These are phyloP conservation scores for Ceratocystiopsis sp. DNA, from an alignment of 2,329 filamentous ascomycete genomes.

Conservation along the genomic window DNA sequence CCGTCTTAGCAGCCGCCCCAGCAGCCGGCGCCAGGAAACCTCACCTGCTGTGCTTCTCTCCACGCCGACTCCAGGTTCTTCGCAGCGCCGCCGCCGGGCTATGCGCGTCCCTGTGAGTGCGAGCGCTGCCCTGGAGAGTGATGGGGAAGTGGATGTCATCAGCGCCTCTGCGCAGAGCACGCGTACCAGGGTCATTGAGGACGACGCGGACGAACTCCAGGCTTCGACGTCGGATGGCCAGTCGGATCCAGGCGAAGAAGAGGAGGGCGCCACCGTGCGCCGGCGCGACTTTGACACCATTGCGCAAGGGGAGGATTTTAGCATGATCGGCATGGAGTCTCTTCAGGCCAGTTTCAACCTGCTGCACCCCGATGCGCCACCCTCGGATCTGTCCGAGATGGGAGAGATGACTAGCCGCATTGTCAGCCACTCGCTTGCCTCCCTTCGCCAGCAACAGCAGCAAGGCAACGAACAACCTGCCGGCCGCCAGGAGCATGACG, in stretches of 20 bases:
- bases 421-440: conserved; percentile 37
- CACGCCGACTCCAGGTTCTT: too few relatives aligned
- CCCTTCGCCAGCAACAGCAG: conserved; percentile 23
- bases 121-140: too few relatives aligned
- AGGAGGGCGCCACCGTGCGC: conserved; percentile 5
- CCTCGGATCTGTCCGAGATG: conserved; percentile 18
- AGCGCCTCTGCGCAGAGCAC: too few relatives aligned
- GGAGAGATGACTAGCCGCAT: conserved; percentile 40
- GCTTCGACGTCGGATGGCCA: neutral
- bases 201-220: too few relatives aligned
- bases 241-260: conserved; percentile 11
- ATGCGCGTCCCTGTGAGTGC: too few relatives aligned
- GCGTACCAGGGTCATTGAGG: too few relatives aligned
- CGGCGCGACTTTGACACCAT: conserved; percentile 14
- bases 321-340: conserved; percentile 12
- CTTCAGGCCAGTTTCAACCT: conserved; percentile 8
- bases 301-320: conserved; percentile 15
- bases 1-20: too few relatives aligned
- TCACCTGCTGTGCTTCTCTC: too few relatives aligned
- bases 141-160: too few relatives aligned
- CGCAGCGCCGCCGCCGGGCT: too few relatives aligned
- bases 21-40: too few relatives aligned
- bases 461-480: neutral
- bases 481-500: conserved; percentile 1
- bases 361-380: conserved; percentile 25